A percentile compares a stretch with the other conserved stretches of the same genome.
Evolutionary conservation across 805 yeast genomes (phyloP).

Genomic region (Sporopachydermia quercuum): DNA sequence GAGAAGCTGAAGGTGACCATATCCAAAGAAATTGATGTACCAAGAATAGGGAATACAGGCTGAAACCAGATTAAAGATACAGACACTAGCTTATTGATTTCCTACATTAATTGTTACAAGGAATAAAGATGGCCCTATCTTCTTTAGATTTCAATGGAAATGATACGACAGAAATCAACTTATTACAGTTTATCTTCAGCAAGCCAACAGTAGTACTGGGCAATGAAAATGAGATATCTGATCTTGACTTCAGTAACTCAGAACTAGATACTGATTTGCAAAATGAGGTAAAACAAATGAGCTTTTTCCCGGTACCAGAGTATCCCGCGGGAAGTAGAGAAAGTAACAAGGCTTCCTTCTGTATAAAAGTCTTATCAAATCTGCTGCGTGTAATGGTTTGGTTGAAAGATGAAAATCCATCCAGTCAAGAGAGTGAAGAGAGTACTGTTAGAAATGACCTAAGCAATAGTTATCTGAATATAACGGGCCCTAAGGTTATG

Average conservation of each 20-base stretch:
- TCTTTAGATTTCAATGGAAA: too few species aligned
- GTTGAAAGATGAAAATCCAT: background rate
- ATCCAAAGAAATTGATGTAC: too few species aligned
- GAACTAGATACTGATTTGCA: background rate
- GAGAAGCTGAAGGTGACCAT: too few species aligned
- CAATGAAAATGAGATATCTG: background rate
- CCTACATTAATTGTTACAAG: too few species aligned
- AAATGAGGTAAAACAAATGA: background rate
- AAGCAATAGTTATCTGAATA: conserved; percentile 1
- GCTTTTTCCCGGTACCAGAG: background rate
- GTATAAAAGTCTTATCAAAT: background rate
- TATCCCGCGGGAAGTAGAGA: background rate
- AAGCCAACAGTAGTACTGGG: background rate
- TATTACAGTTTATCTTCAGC: background rate
- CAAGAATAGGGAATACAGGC: too few species aligned
- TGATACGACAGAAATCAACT: too few species aligned
- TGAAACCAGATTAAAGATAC: too few species aligned
- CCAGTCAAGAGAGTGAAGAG: background rate
- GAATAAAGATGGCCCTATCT: too few species aligned
- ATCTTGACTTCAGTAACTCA: background rate
- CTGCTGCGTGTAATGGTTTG: background rate
- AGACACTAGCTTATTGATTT: too few species aligned
- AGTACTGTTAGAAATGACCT: background rate
- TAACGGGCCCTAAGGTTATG: background rate
- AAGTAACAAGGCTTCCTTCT: background rate